Base-by-base conservation (phyloP, 106 monocot genomes). In the Dendrobium nobile region DNA sequence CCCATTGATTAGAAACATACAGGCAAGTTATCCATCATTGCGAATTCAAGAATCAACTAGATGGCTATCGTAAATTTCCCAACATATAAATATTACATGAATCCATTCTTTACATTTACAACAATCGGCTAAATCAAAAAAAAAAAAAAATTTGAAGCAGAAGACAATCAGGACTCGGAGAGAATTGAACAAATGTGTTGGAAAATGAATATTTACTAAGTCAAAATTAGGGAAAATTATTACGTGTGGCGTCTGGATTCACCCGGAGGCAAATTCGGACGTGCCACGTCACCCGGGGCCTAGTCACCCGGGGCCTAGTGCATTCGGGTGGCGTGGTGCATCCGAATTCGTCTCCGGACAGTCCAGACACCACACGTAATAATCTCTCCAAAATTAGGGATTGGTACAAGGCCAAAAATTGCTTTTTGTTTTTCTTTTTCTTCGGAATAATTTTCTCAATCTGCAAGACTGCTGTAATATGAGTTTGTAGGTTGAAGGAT, bases 381-480 rank as follows among this genome's bases (percentile, higher is more conserved):
- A 31, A 31, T 31, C 31, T 31, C 31, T 31, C 31, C 43, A 74
- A 28, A 7, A 20, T 43, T 74, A 44, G 1, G 20, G 43, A 76
- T 47, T 13, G 26, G 76, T 11, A 76, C 76, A 76, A 76, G 22
- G 48, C 76, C 76, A 76, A 17, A 33, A 81, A 70, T 1, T 31
- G 68, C 15, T 15, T 3, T 9, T 65, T 26, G 26, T 70, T 74
- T 59, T 41, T 47, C 28, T 73, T 58, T 72, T 81, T 80, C 73
- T 82, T 72, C 72, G 79, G 11, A 83, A 85, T 77, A 93, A 80
- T 72, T 82, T 85, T 24, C 61, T 59, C 37, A 96, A 83, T 70
- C 91, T 86, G 58, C 90, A 90, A 20, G 93, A 96, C 45, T 96
- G 93, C 42, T 90, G 77, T 7, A 78, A 44, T 82, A 96, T 93